Conservation (phyloP, 176 grass and related monocot species). For the Areca catechu region DNA sequence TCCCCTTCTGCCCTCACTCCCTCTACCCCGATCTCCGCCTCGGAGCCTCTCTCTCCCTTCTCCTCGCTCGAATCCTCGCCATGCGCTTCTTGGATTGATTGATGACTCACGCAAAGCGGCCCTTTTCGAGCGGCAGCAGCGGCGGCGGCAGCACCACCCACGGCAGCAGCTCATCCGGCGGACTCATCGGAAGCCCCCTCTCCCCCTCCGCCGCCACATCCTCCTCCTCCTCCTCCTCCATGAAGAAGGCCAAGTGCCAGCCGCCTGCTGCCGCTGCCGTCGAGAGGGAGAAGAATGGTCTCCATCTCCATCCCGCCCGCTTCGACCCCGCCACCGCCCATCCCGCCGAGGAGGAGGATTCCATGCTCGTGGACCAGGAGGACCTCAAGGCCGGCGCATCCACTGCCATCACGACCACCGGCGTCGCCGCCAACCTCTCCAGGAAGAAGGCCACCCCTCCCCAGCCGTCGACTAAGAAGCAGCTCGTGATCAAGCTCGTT, state of each 20-base stretch:
- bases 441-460: constrained; percentile 90
- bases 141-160: constrained; percentile 10
- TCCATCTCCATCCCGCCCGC: constrained; percentile 16
- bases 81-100: constrained; percentile 7
- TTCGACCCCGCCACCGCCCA: constrained; percentile 4
- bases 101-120: constrained; percentile 25
- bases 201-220: constrained; percentile 15
- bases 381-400: constrained; percentile 14
- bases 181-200: background rate
- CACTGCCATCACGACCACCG: constrained; percentile 13
- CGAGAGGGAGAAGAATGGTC: constrained; percentile 10
- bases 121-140: constrained; percentile 21
- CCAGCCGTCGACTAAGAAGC: constrained; percentile 70
- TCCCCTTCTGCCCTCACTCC: background rate
- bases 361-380: constrained; percentile 64
- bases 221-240: constrained; percentile 17
- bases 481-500: constrained; percentile 80
- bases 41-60: too few species aligned
- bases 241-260: too few species aligned
- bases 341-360: constrained; percentile 48
- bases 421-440: constrained; percentile 74
- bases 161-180: background rate
- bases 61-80: background rate
- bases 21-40: background rate
- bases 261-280: constrained; percentile 9